Evolutionary conservation across 768 basidiomycete species (phyloP).

Genomic region (Chalciporus piperatus): DNA sequence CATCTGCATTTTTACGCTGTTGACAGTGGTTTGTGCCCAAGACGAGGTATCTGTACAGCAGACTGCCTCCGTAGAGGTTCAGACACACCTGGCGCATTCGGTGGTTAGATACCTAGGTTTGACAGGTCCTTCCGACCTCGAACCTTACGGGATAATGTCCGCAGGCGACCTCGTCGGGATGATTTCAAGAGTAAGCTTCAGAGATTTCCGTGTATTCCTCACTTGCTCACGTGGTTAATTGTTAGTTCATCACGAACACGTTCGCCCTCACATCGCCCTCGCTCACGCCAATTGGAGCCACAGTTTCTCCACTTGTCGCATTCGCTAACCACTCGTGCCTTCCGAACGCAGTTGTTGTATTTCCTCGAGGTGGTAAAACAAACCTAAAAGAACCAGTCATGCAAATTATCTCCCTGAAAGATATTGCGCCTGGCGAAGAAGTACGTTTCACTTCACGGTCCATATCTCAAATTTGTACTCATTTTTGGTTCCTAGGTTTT

Average conservation of each 20-base stretch:
- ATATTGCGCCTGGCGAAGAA: conserved; percentile 68
- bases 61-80: conserved; percentile 48
- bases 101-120: conserved; percentile 69
- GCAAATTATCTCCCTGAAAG: conserved; percentile 69
- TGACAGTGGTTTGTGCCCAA: conserved; percentile 25
- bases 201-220: not conserved
- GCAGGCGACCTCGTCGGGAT: conserved; percentile 65
- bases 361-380: conserved; percentile 54
- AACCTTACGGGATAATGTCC: conserved; percentile 52
- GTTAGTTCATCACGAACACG: conserved; percentile 87
- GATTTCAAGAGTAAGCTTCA: conserved; percentile 60
- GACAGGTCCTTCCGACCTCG: conserved; percentile 56
- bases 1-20: not conserved
- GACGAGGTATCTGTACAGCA: conserved; percentile 54
- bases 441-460: conserved; percentile 33
- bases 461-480: not conserved
- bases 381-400: conserved; percentile 54
- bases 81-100: conserved; percentile 71
- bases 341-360: conserved; percentile 90
- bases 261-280: conserved; percentile 81
- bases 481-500: conserved; percentile 49
- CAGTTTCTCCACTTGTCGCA: conserved; percentile 77
- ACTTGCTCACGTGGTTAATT: not conserved
- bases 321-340: conserved; percentile 87
- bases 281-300: conserved; percentile 77